These are phyloP conservation scores for Vicia faba DNA, from an alignment of 306 rosid species.

Conservation along the genomic window DNA sequence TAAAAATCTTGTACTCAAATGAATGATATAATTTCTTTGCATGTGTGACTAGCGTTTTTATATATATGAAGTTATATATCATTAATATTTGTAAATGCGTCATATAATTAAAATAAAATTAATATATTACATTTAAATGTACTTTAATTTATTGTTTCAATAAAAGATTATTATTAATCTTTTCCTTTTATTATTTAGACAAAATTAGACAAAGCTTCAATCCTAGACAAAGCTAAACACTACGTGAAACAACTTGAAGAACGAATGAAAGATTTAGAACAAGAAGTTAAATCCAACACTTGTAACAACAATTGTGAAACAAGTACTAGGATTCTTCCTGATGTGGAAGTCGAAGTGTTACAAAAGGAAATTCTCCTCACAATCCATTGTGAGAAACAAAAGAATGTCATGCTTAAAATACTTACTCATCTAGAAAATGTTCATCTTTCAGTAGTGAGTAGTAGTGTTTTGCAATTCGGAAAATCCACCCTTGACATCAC, in stretches of 20 bases:
- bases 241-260: conserved; percentile 39
- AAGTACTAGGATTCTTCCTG: conserved; percentile 10
- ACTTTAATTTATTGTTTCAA: too few species aligned
- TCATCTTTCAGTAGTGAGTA: conserved; percentile 39
- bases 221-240: conserved; percentile 35
- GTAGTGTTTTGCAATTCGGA: conserved; percentile 46
- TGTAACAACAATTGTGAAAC: background rate
- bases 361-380: conserved; percentile 36
- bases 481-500: conserved; percentile 44
- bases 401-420: conserved; percentile 40
- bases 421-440: conserved; percentile 32
- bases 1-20: too few species aligned
- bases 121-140: background rate
- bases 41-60: too few species aligned
- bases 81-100: too few species aligned
- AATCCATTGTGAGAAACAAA: conserved; percentile 41
- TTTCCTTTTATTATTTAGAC: conserved; percentile 11
- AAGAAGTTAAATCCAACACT: conserved; percentile 20
- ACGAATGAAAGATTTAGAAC: conserved; percentile 42
- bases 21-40: too few species aligned
- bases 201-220: conserved; percentile 16
- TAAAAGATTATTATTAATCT: too few species aligned
- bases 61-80: too few species aligned
- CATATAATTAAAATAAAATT: too few species aligned
- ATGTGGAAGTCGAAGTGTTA: conserved; percentile 35